These are phyloP conservation scores for Penicillium vulpinum DNA, from an alignment of 2,329 filamentous ascomycete species.

Conservation along the genomic window DNA sequence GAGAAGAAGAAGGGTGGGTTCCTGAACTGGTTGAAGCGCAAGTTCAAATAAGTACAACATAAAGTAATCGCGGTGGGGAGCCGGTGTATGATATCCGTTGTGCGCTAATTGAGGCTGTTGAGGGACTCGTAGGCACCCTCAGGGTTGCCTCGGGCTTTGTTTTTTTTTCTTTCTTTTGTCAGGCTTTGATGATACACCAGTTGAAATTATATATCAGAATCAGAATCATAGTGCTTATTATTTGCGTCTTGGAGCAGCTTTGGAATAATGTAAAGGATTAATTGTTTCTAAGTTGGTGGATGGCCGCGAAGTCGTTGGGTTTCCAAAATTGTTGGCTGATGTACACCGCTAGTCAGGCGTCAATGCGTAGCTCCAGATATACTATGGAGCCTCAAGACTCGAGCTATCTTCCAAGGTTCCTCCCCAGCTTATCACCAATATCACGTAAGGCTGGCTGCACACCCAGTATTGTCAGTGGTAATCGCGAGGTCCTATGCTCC, in stretches of 20 bases:
- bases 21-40: constrained; percentile 31
- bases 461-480: too few relatives aligned
- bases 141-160: background rate
- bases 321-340: background rate
- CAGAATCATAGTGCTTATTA: constrained; percentile 10
- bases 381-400: too few relatives aligned
- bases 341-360: constrained; percentile 5
- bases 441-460: too few relatives aligned
- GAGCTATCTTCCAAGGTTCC: too few relatives aligned
- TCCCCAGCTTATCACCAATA: too few relatives aligned
- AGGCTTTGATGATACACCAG: constrained; percentile 15
- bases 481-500: too few relatives aligned
- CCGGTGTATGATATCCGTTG: constrained; percentile 9
- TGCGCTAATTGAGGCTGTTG: constrained; percentile 1
- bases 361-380: background rate
- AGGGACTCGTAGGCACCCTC: background rate
- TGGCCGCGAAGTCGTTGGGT: background rate
- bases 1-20: constrained; percentile 27
- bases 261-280: background rate
- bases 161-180: constrained; percentile 10
- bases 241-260: background rate
- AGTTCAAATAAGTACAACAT: constrained; percentile 29
- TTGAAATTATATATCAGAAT: constrained; percentile 17
- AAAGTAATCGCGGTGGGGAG: constrained; percentile 2
- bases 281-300: background rate